A percentile compares a stretch with the other conserved stretches of the same genome.
phyloP scores from a whole-genome alignment of 192 early-diverging fungal species.

The Linnemannia exigua region DNA sequence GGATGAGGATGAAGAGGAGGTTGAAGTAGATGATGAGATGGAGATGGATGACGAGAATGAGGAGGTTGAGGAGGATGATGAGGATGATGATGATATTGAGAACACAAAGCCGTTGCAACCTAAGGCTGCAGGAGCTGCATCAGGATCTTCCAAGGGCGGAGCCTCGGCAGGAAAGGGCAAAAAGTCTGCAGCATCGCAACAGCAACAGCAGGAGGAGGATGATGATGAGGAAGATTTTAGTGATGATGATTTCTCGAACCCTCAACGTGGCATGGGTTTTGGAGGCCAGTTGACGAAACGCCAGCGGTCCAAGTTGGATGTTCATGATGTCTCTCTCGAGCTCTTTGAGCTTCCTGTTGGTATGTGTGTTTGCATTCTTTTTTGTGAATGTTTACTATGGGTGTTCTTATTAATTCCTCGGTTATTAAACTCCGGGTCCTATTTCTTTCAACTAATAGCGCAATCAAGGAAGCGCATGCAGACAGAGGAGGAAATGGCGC shows the following conservation, averaged over 20 bases:
- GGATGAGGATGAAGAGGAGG: conserved; percentile 45
- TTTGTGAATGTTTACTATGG: not conserved
- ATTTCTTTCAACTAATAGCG: conserved; percentile 50
- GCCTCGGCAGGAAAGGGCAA: conserved; percentile 35
- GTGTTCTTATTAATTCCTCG: not conserved
- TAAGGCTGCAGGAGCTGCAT: conserved; percentile 22
- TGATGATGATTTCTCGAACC: conserved; percentile 50
- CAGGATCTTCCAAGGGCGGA: conserved; percentile 1
- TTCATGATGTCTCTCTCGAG: conserved; percentile 64
- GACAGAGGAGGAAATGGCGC: conserved; percentile 78
- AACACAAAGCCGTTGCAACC: conserved; percentile 34
- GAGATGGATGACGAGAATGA: conserved; percentile 36
- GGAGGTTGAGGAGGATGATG: conserved; percentile 44
- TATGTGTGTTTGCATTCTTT: conserved; percentile 31
- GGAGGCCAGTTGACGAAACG: conserved; percentile 74
- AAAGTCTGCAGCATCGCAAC: not conserved
- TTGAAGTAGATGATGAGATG: conserved; percentile 23
- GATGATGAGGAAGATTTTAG: conserved; percentile 43
- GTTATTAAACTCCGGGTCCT: not conserved
- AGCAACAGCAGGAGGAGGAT: conserved; percentile 17
- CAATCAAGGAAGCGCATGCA: conserved; percentile 72
- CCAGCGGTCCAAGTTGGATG: conserved; percentile 76
- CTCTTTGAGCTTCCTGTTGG: conserved; percentile 78
- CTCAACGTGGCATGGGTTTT: conserved; percentile 36
- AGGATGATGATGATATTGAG: conserved; percentile 56